Evolutionary conservation across 345 rosid species (phyloP), one percentile per base, ranked within the genome.

Genomic region (Chamaenerion angustifolium): DNA sequence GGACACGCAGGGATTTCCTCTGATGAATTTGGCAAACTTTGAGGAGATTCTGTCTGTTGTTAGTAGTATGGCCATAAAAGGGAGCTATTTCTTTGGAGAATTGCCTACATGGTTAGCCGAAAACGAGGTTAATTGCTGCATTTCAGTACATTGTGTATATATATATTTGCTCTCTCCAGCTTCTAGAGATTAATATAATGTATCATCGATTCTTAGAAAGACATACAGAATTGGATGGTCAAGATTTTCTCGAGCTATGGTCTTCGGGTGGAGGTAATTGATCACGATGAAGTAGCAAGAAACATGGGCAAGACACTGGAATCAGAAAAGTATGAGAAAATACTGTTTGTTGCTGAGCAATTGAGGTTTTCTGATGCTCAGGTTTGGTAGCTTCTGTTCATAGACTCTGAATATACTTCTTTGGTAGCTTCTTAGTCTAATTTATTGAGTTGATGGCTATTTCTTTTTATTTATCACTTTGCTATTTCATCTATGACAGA

Each of bases 341-440:
- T 76, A 45, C 52, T 89, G 18, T 85, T 85, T 66, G 62, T 72
- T 12, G 93, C 97, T 17, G 85, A 85, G 51, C 95, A 89, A 47
- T 55, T 80, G 68, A 74, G 73, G 56, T 86, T 67, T 58, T 90
- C 96, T 12, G 96, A 90, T 66, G 88, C 77, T 62, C 96, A 90
- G 86, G 98, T 90, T 14, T 55, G 62, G 51, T 46, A 42, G 40
- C 4, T 41, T 27, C 12, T 51, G 27, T 11, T 13, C 43, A 13
- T 11, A 51, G 54, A 50, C 16, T 50, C 23, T 15, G 18, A 50
- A n/a, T 50, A 27, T 50, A 4, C 54, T 16, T 8, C 9, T 15
- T 35, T 43, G 15, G 19, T 44, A 27, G 6, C 3, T 16, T 27
- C 42, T 15, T 31, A 23, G 17, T 17, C 21, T 31, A 42, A 17